Evolutionary conservation across 1,139 yeast species (phyloP), one percentile per base, ranked within the genome.

Genomic region (Yamadazyma membranifaciens): DNA sequence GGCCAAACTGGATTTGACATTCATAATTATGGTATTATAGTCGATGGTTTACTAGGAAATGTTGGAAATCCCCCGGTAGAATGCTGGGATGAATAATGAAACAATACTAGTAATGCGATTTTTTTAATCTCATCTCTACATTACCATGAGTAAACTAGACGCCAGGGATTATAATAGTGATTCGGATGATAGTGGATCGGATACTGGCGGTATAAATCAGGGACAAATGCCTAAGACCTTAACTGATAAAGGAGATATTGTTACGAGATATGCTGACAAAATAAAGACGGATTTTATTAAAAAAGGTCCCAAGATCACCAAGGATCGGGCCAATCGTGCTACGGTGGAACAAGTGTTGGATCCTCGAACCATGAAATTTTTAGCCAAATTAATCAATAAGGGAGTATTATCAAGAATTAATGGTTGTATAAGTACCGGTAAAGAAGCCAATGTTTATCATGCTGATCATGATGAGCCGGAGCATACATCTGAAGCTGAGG

Each of bases 391-490:
- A 61, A 82, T 88, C 59, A 86, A 82, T 56, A 82, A 85, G 52
- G 96, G 96, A 3, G 75, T 86, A 11, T 79, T 94, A 26, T 80
- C 92, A 7, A 81, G 87, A 51, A 83, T 94, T 54, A 88, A 91
- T 55, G 98, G 98, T 6, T 92, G 98, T 59, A 76, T 94, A 38
- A 83, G 95, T 54, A 94, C 98, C 0, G 99, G 99, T 33, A 94
- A 94, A 61, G 99, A 94, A 61, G 98, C 98, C 20, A 94, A 94
- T 59, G 98, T 94, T 3, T 94, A 94, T 59, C 96, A 91, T 59
- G 98, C 96, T 0, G 80, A 80, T 50, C 83, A 87, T 43, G 94
- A 85, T 44, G 76, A 72, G n/a, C n/a, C n/a, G n/a, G n/a, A n/a
- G n/a, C n/a, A n/a, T n/a, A n/a, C n/a, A n/a, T n/a, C n/a, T n/a